Evolutionary conservation across 164 flowering plant species (phyloP).

Genomic region (Kingdonia uniflora): DNA sequence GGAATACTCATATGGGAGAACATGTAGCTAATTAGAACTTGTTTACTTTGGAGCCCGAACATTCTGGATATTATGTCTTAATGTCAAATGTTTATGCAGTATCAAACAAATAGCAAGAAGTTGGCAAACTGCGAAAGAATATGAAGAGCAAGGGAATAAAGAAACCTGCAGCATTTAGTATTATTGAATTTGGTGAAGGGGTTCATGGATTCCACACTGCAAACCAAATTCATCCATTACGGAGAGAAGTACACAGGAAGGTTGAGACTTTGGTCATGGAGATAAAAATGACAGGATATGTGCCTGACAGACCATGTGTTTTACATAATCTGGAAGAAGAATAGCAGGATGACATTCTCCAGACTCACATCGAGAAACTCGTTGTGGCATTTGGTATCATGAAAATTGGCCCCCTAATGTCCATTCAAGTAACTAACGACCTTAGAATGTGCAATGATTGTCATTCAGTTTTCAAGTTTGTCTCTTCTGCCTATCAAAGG

Average conservation of each 20-base stretch:
- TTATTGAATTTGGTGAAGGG: slow-evolving; percentile 26
- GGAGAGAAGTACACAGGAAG: slow-evolving; percentile 17
- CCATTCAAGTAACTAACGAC: slow-evolving; percentile 28
- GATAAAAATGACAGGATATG: slow-evolving; percentile 35
- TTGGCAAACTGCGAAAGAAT: slow-evolving; percentile 20
- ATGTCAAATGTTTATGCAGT: slow-evolving; percentile 42
- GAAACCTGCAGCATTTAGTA: slow-evolving; percentile 37
- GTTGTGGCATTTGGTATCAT: slow-evolving; percentile 37
- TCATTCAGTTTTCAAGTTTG: too few relatives aligned
- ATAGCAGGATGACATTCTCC: slow-evolving; percentile 28
- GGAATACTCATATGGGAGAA: slow-evolving; percentile 26
- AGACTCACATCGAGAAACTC: slow-evolving; percentile 34
- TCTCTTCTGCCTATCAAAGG: too few relatives aligned
- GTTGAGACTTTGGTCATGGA: slow-evolving; percentile 20
- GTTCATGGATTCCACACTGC: slow-evolving; percentile 37
- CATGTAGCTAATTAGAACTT: slow-evolving; percentile 29
- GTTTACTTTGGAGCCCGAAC: slow-evolving; percentile 31
- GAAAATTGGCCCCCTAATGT: slow-evolving; percentile 16
- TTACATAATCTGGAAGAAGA: slow-evolving; percentile 38
- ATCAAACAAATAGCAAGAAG: slow-evolving; percentile 33
- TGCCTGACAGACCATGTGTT: slow-evolving; percentile 26
- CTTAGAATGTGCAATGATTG: too few relatives aligned
- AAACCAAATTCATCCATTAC: slow-evolving; percentile 22
- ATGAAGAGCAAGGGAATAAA: slow-evolving; percentile 30
- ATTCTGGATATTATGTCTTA: too few relatives aligned